Base-by-base conservation (phyloP, 768 basidiomycete genomes). In the Mrakia gelida region DNA sequence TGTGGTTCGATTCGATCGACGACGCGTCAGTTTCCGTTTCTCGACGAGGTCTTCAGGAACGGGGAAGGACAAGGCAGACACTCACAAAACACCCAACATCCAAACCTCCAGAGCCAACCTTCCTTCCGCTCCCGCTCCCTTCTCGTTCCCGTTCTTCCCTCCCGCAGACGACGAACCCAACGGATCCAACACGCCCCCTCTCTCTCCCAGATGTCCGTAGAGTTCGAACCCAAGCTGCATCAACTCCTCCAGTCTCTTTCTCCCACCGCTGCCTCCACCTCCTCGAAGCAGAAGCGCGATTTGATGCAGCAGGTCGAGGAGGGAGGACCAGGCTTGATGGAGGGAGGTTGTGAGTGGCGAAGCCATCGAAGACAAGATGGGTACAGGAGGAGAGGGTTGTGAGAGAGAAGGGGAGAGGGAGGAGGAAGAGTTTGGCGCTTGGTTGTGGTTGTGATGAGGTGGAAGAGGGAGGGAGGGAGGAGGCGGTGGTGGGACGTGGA, bases 21-120 rank as follows among this genome's bases (percentile, higher is more conserved):
- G 49, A 45, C 45, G 45, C 45, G 45, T 45, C 45, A 45, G 45
- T 45, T 45, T 10, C 4, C 8, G 38, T 38, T n/a, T n/a, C n/a
- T n/a, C n/a, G n/a, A n/a, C n/a, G n/a, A n/a, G n/a, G n/a, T n/a
- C n/a, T n/a, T n/a, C n/a, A n/a, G n/a, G n/a, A n/a, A n/a, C n/a
- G n/a, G n/a, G n/a, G n/a, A n/a, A n/a, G n/a, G n/a, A n/a, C n/a
- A n/a, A n/a, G n/a, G n/a, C n/a, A 21, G 49, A 52, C 2, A 52
- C 49, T 52, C 49, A 52, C 49, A 52, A 52, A 52, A 70, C 67
- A 9, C 67, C 67, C 67, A 70, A n/a, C 67, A 70, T 70, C 67
- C 67, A 70, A 1, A 70, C 67, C 67, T 70, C 67, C 21, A 70
- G 23, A 16, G 41, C 67, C 41, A 70, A 15, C 16, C 67, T 38